Evolutionary conservation across 1,139 yeast genomes (phyloP), one percentile per base, ranked within the genome.

Genomic region (Scheffersomyces insectosa): DNA sequence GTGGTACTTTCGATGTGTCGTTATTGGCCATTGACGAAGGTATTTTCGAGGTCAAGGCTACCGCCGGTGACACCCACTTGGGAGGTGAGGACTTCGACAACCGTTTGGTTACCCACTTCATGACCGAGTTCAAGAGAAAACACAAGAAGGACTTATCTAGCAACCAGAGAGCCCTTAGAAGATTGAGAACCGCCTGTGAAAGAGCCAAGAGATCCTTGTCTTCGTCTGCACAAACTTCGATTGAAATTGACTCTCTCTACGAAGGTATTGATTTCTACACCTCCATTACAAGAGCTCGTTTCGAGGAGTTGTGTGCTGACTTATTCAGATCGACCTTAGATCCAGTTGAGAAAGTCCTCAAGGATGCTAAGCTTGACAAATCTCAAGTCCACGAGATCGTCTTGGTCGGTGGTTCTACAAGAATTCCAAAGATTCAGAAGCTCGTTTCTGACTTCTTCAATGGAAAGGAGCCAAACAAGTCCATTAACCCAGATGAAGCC

Each of bases 341-440:
- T 62, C 95, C 95, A 51, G 95, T 87, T 60, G 91, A 83, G 75
- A 83, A 84, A 80, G 95, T 87, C 49, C 78, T 87, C 72, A 83
- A 82, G 80, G 95, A 87, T 68, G 75, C 95, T 57, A 81, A 82
- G 72, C 68, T 85, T 57, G 86, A 83, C 75, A 87, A 87, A 77
- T 72, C 89, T 54, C 79, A 77, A 66, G 90, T 87, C 56, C 84
- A 86, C 71, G 95, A 87, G 72, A 87, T 87, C 60, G 95, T 87
- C 59, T 79, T 87, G 55, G 95, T 87, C 55, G 95, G 95, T 80
- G 95, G 95, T 74, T 87, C 95, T 51, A 87, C 95, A 71, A 87
- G 95, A 83, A 87, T 87, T 75, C 95, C 95, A 80, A 86, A 86
- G 85, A 85, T 87, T 60, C 95, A 87, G 77, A 86, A 85, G 75